Base-by-base conservation (phyloP, 306 rosid genomes). In the Hippophae tibetana region DNA sequence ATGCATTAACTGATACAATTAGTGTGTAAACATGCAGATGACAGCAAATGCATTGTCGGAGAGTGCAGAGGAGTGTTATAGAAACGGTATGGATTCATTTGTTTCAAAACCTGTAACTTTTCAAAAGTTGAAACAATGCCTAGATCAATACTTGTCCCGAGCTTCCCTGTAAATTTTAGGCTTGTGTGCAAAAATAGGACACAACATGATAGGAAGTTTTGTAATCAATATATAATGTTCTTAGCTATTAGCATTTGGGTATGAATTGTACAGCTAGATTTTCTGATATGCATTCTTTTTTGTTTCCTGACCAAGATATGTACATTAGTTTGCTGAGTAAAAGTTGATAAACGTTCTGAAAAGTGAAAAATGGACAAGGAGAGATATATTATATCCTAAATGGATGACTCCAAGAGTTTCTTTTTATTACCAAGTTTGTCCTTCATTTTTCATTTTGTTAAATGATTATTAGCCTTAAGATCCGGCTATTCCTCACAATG, bases 1-100 rank as follows among this genome's bases (percentile, higher is more conserved):
- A 53, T 47, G 51, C 5, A 23, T 23, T 49, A 13, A 2, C 44
- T 57, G 14, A 47, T 13, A 3, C 6, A 45, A 51, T 13, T 55
- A 23, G 51, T 64, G 23, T 13, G 7, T 60, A 27, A 9, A 42
- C 13, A 50, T 76, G 77, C 87, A 89, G 95, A 83, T 89, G 95
- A 89, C 97, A 49, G 93, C 97, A 48, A 86, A 89, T 69, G 76
- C 97, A 57, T 66, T 84, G 72, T 74, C 87, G 10, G 97, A 89
- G 71, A 89, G 97, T 60, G 95, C 97, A 6, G 97, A 82, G 8
- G 97, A 86, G 76, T 89, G 97, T 55, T 86, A 66, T 43, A 84
- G 84, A 64, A 78, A 80, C 57, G 97, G 97, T 10, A 86, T 89
- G 97, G 97, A 89, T 70, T 86, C 95, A 1, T 89, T 89, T 57